Percentiles rank a stretch among this genome's conserved stretches.
Conservation (phyloP, 2,329 filamentous ascomycete species). For the Colletotrichum sp. region DNA sequence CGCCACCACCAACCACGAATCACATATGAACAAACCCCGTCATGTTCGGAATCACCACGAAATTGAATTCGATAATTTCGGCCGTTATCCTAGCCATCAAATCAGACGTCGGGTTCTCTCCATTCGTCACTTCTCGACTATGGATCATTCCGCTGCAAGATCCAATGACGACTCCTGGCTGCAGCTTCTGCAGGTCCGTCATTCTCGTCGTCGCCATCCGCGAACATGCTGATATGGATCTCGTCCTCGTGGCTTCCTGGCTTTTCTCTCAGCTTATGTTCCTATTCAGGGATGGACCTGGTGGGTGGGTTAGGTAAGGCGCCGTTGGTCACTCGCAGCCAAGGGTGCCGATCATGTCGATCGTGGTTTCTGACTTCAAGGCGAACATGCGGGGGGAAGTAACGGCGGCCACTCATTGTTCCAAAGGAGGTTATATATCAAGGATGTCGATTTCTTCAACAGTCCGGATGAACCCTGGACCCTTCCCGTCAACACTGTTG, state of each 20-base stretch:
- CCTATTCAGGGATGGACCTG: conserved; percentile 9
- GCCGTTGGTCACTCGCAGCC: background rate
- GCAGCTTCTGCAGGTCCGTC: conserved; percentile 20
- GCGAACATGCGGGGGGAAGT: conserved; percentile 7
- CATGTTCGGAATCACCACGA: background rate
- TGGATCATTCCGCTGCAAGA: conserved; percentile 17
- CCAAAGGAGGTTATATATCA: background rate
- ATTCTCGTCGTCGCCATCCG: background rate
- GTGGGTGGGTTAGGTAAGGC: conserved; percentile 20
- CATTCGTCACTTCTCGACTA: conserved; percentile 17
- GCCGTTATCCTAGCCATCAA: background rate
- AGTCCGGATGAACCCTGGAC: conserved; percentile 9
- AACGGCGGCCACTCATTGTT: background rate
- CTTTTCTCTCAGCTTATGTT: background rate
- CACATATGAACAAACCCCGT: background rate
- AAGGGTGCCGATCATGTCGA: conserved; percentile 8
- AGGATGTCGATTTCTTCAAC: conserved; percentile 10
- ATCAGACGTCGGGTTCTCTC: background rate
- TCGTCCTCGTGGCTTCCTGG: conserved; percentile 13
- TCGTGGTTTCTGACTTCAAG: conserved; percentile 2
- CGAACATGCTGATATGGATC: background rate
- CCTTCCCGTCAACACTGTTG: background rate
- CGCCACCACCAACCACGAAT: conserved; percentile 3
- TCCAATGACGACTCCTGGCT: conserved; percentile 14
- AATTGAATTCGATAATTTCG: background rate